These are phyloP conservation scores for Calonectria pseudoreteaudii DNA, from an alignment of 2,329 filamentous ascomycete genomes.

Conservation along the genomic window DNA sequence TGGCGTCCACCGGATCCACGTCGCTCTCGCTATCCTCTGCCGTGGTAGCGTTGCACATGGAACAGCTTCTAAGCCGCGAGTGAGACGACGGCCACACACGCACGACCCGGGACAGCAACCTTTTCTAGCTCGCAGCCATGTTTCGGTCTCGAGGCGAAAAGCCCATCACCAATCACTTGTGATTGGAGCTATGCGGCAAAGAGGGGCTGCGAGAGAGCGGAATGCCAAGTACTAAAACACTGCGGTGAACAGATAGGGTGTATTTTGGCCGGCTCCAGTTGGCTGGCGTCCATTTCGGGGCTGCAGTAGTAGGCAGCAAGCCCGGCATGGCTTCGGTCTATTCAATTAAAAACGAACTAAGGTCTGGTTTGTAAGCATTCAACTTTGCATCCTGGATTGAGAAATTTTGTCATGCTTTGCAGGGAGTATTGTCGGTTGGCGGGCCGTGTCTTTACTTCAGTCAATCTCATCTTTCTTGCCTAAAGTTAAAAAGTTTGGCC, in stretches of 20 bases:
- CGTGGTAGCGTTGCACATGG: slow-evolving; percentile 7
- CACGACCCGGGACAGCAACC: background rate
- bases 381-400: background rate
- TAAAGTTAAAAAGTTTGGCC: background rate
- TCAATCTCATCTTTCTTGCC: background rate
- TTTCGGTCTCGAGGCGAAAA: slow-evolving; percentile 28
- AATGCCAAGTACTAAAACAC: slow-evolving; percentile 13
- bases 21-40: background rate
- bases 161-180: background rate
- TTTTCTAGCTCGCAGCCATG: slow-evolving; percentile 14
- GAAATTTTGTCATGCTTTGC: background rate
- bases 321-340: background rate
- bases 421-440: background rate
- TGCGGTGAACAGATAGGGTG: background rate
- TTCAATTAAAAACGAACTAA: background rate
- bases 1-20: background rate
- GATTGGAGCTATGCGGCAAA: slow-evolving; percentile 27
- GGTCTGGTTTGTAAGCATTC: background rate
- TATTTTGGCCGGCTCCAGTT: background rate
- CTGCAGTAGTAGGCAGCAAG: background rate
- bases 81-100: slow-evolving; percentile 16
- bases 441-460: background rate
- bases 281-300: background rate
- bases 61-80: background rate
- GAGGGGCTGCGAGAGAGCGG: slow-evolving; percentile 16